phyloP scores from a whole-genome alignment of 2,329 filamentous ascomycete species.

The Pseudopithomyces maydicus region DNA sequence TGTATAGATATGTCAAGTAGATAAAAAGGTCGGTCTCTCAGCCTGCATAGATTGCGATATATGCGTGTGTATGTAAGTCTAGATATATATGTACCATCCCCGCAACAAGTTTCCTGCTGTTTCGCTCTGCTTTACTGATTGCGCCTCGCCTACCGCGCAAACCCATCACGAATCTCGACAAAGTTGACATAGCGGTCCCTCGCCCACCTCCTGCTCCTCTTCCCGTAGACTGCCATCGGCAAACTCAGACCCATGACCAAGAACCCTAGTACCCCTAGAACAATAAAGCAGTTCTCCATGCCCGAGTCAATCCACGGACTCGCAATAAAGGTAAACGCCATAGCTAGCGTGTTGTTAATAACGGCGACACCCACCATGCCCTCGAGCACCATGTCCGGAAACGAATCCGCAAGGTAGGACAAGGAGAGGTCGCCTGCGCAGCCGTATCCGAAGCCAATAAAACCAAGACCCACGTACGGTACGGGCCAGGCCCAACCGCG shows the following conservation, averaged over 20 bases:
- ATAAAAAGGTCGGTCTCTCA: too few species aligned
- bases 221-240: slow-evolving; percentile 24
- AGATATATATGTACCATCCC: neutral
- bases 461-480: slow-evolving; percentile 61
- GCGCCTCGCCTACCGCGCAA: slow-evolving; percentile 12
- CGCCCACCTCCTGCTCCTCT: slow-evolving; percentile 18
- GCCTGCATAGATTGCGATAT: too few species aligned
- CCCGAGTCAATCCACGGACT: slow-evolving; percentile 23
- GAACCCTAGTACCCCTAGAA: slow-evolving; percentile 23
- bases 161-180: slow-evolving; percentile 24
- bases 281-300: slow-evolving; percentile 26
- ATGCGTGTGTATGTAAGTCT: neutral
- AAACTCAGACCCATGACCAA: slow-evolving; percentile 22
- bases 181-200: slow-evolving; percentile 22
- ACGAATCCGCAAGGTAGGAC: slow-evolving; percentile 23
- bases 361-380: slow-evolving; percentile 27
- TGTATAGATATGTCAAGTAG: too few species aligned
- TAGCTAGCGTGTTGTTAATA: slow-evolving; percentile 24
- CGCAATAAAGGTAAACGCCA: slow-evolving; percentile 23
- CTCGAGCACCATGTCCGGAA: slow-evolving; percentile 28
- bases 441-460: slow-evolving; percentile 65
- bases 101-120: neutral
- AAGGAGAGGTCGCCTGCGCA: slow-evolving; percentile 59
- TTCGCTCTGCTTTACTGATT: neutral
- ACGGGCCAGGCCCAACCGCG: slow-evolving; percentile 59